Evolutionary conservation across 2,329 filamentous ascomycete species (phyloP).

Genomic region (Ophiostoma triangulosporum): DNA sequence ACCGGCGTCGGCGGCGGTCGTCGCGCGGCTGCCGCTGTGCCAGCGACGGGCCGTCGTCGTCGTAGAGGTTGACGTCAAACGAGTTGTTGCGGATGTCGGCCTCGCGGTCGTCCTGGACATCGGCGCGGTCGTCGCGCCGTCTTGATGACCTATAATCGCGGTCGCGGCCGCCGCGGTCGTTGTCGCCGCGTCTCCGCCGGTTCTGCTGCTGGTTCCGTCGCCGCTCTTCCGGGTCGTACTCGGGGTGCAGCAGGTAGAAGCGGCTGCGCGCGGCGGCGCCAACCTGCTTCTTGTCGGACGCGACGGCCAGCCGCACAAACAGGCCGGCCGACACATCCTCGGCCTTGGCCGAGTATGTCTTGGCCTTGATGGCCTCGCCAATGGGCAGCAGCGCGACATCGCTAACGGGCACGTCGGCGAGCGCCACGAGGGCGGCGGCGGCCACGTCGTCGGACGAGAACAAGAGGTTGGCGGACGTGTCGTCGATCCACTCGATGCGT

Average conservation of each 20-base stretch:
- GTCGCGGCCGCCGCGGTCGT: constrained; percentile 26
- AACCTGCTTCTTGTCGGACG: constrained; percentile 64
- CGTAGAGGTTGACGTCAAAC: constrained; percentile 60
- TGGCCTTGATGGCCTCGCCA: constrained; percentile 55
- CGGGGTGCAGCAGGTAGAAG: constrained; percentile 86
- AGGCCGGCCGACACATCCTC: constrained; percentile 56
- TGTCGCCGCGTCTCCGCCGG: constrained; percentile 42
- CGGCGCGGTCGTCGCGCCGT: constrained; percentile 15
- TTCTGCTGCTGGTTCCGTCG: constrained; percentile 35
- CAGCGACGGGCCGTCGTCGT: constrained; percentile 26
- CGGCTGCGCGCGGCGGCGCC: constrained; percentile 71
- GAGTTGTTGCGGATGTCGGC: constrained; percentile 35
- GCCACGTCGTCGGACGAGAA: constrained; percentile 47
- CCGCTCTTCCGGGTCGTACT: constrained; percentile 69
- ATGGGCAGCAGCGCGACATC: constrained; percentile 37
- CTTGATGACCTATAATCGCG: constrained; percentile 15
- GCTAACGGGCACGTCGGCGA: constrained; percentile 28
- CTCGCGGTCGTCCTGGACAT: constrained; percentile 30
- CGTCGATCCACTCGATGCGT: constrained; percentile 87
- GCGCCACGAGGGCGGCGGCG: constrained; percentile 39
- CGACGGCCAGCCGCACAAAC: constrained; percentile 59
- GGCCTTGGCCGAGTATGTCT: constrained; percentile 52
- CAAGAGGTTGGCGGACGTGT: constrained; percentile 75
- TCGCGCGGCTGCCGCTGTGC: constrained; percentile 1
- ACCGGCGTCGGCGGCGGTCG: constrained; percentile 10